phyloP scores from a whole-genome alignment of 768 basidiomycete species.

The Ramaria rubella region DNA sequence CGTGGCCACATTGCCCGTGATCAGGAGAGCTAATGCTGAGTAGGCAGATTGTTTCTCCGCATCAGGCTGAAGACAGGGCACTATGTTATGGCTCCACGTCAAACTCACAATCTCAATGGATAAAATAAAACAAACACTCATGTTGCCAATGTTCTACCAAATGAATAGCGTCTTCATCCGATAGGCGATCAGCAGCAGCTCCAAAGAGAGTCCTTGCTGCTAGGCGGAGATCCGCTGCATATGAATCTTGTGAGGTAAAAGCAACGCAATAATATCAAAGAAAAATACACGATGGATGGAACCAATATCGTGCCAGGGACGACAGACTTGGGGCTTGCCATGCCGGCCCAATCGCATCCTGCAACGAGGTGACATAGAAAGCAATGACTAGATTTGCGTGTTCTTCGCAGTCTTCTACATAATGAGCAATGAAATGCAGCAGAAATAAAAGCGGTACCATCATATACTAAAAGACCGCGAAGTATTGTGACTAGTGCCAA shows the following conservation, averaged over 20 bases:
- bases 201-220: slow-evolving; percentile 77
- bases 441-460: slow-evolving; percentile 38
- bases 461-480: slow-evolving; percentile 64
- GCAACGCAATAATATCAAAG: background rate
- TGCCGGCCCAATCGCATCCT: slow-evolving; percentile 47
- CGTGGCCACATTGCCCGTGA: slow-evolving; percentile 77
- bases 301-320: slow-evolving; percentile 69
- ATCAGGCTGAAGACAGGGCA: slow-evolving; percentile 55
- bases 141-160: slow-evolving; percentile 61
- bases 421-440: background rate
- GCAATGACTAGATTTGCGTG: slow-evolving; percentile 67
- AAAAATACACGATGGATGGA: slow-evolving; percentile 61
- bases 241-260: background rate
- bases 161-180: slow-evolving; percentile 56
- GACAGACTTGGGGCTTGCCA: slow-evolving; percentile 68
- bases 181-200: slow-evolving; percentile 56
- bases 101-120: background rate
- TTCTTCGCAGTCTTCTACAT: slow-evolving; percentile 53
- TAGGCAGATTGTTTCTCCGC: slow-evolving; percentile 50
- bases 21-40: slow-evolving; percentile 65
- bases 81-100: slow-evolving; percentile 27
- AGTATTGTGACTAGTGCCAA: slow-evolving; percentile 62
- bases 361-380: slow-evolving; percentile 73
- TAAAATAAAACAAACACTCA: slow-evolving; percentile 38
- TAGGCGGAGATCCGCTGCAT: slow-evolving; percentile 63